A percentile compares a stretch with the other conserved stretches of the same genome.
Conservation (phyloP, 2,329 filamentous ascomycete genomes). For the Stagonosporopsis cucurbitacearum region DNA sequence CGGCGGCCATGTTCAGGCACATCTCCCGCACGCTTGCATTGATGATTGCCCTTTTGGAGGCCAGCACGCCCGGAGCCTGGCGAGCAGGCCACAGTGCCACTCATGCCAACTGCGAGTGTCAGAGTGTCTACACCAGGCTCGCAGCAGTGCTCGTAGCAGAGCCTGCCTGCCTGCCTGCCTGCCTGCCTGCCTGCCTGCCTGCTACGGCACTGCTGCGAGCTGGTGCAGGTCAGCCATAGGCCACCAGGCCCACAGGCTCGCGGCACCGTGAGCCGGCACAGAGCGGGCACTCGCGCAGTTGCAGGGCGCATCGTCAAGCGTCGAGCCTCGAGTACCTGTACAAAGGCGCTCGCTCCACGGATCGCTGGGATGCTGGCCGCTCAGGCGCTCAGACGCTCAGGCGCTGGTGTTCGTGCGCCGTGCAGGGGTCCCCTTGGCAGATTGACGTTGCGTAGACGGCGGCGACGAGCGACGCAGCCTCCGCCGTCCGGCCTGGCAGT, state of each 20-base stretch:
- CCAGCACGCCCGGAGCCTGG: constrained; percentile 1
- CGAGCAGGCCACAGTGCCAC: no score
- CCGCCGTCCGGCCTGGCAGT: no score
- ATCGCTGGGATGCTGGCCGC: constrained; percentile 2
- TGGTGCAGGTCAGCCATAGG: no score
- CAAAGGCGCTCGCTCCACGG: constrained; percentile 23
- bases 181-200: no score
- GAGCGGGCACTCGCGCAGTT: constrained; percentile 8
- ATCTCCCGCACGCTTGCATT: constrained; percentile 35
- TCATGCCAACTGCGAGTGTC: no score
- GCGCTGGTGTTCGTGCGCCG: constrained; percentile 30
- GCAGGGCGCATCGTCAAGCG: no score
- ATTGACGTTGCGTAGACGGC: constrained; percentile 33
- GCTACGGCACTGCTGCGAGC: no score
- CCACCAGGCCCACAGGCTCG: no score
- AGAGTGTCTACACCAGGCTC: no score
- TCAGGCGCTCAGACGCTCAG: no score
- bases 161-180: no score
- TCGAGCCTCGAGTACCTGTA: constrained; percentile 28
- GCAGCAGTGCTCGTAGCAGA: no score
- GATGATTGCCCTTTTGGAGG: constrained; percentile 13
- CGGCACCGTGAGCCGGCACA: constrained; percentile 20
- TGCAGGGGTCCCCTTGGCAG: constrained; percentile 33
- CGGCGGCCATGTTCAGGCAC: constrained; percentile 37
- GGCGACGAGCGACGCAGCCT: constrained; percentile 20